Evolutionary conservation across 2,329 filamentous ascomycete species (phyloP), one percentile per base, ranked within the genome.

Genomic region (Aspergillus neotritici): DNA sequence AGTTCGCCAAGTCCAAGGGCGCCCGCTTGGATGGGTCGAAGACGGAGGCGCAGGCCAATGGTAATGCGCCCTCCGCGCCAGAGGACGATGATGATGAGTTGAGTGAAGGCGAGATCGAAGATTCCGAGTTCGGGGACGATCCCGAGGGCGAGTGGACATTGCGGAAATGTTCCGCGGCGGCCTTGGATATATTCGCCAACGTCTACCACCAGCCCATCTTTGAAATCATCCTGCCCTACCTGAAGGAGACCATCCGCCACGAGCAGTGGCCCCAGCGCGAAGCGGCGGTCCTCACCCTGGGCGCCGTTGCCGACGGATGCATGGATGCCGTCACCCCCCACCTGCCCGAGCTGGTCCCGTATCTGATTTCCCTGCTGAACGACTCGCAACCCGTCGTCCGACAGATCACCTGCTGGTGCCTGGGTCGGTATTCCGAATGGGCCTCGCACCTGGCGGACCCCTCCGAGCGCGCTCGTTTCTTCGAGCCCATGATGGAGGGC

Each of bases 361-460:
- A 94, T 63, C 78, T 98, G 37, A 85, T 97, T 54, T 84, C 85
- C 6, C 78, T 96, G 0, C 76, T 98, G 30, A 80, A 85, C 44
- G 93, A 98, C 60, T 62, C 78, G 1, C 89, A 96, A 66, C 88
- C 93, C 11, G 85, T 97, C 11, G 91, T 98, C 31, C 80, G 93
- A 49, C 88, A 95, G 62, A 98, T 98, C 53, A 97, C 91, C 16
- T 98, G 93, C 68, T 98, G 93, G 93, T 94, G 93, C 5, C 78
- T 98, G 15, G 90, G 90, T 13, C 80, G 93, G 35, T 98, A 96
- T 67, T 95, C 93, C 4, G 76, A 83, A 34, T 98, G 93, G 93
- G 91, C 90, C 8, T 85, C 89, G 4, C 80, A 83, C 49, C 77
- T 96, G 15, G 70, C 78, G 16, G 80, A 84, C 38, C 76, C 76